Base-by-base conservation (phyloP, 371 early-diverging fungal species). In the Quaeritorhiza haematococci region DNA sequence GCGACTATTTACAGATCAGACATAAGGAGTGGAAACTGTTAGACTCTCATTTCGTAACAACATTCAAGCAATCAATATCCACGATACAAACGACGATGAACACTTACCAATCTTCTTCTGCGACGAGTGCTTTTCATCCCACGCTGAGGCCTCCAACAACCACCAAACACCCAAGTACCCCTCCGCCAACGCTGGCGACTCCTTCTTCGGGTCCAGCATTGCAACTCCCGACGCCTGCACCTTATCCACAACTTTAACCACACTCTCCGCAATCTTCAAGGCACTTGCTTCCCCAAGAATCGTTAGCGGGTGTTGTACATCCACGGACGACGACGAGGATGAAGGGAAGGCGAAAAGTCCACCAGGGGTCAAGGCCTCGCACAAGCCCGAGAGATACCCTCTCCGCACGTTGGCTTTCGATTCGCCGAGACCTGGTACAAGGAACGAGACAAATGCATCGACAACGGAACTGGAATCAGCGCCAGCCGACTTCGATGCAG, bases 31-130 rank as follows among this genome's bases (percentile, higher is more conserved):
- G 10, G 7, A 27, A 7, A 19, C n/a, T 7, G 46, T 45, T 45
- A 10, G 46, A 10, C 66, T 13, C 82, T 71, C 23, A 87, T 66
- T 41, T 80, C 75, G 4, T 88, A 79, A 59, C 85, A 91, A 17
- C 84, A 90, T 49, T 89, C 89, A 32, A 86, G 67, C 23, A 86
- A 81, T n/a, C 85, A 83, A 53, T 80, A 83, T 50, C 81, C 77
- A 67, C 73, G 44, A 6, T 49, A 53, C 33, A 53, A 3, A 51
- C 42, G 2, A 54, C 56, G 13, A 54, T 1, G 33, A 30, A 21
- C 30, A 50, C 33, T 33, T 59, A 21, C 49, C 66, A 21, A 29
- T 48, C 13, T 24, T 44, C 35, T 26, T 26, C 47, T 6, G 27
- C 7, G 10, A 10, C 21, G 19, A 23, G 49, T 10, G 13, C 19